Conservation (phyloP, 2,329 filamentous ascomycete genomes). For the Colletotrichum sp. region DNA sequence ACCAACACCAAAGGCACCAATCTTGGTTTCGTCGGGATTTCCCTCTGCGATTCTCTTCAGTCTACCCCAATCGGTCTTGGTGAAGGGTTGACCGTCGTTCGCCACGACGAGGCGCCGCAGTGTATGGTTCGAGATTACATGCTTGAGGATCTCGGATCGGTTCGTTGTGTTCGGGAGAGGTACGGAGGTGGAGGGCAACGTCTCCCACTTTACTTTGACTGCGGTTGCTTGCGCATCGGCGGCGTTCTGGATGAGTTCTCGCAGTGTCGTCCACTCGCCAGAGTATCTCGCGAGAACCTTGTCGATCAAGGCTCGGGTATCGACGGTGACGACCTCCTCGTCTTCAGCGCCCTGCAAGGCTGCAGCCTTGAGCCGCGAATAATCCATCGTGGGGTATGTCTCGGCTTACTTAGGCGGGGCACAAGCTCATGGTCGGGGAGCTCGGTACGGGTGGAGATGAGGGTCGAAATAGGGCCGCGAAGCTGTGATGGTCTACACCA, state of each 20-base stretch:
- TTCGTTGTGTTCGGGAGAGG: constrained; percentile 71
- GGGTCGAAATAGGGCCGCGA: neutral
- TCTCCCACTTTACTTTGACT: constrained; percentile 92
- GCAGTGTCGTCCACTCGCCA: constrained; percentile 87
- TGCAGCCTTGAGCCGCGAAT: constrained; percentile 79
- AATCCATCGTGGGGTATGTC: constrained; percentile 60
- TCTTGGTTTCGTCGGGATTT: constrained; percentile 98
- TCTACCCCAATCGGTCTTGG: constrained; percentile 88
- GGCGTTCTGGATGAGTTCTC: constrained; percentile 98
- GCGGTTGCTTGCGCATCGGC: constrained; percentile 92
- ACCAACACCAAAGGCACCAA: constrained; percentile 96
- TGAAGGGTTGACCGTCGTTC: constrained; percentile 90
- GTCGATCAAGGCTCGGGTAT: constrained; percentile 94
- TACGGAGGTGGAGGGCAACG: constrained; percentile 78
- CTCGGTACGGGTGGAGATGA: neutral
- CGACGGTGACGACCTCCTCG: constrained; percentile 97
- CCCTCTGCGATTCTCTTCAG: constrained; percentile 98
- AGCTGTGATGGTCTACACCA: neutral
- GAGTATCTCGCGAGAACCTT: constrained; percentile 97
- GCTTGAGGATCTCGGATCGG: constrained; percentile 76
- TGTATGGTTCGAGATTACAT: constrained; percentile 84
- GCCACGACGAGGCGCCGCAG: constrained; percentile 86
- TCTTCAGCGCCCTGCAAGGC: constrained; percentile 86
- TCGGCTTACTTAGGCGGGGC: neutral
- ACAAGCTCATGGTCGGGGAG: constrained; percentile 1